phyloP scores from a whole-genome alignment of 257 asterid genomes.

The Ilex aquifolium region DNA sequence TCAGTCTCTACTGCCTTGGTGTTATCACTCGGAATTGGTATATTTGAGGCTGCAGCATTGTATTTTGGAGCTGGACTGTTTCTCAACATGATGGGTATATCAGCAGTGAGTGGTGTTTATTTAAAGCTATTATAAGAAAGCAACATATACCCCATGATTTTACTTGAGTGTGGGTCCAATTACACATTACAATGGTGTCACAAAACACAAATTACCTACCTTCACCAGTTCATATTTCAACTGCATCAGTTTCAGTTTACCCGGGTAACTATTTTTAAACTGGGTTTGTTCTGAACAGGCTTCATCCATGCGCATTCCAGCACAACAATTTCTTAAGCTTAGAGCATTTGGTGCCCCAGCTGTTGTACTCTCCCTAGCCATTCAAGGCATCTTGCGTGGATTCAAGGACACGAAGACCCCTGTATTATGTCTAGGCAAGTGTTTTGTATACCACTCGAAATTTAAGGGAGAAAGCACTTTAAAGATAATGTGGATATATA shows the following conservation, averaged over 20 bases:
- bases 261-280: neutral
- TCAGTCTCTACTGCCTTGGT: slow-evolving; percentile 40
- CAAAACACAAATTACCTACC: too few relatives aligned
- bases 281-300: slow-evolving; percentile 15
- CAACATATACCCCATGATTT: neutral
- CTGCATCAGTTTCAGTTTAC: neutral
- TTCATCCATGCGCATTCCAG: slow-evolving; percentile 33
- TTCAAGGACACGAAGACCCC: slow-evolving; percentile 38
- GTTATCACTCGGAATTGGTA: slow-evolving; percentile 34
- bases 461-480: neutral
- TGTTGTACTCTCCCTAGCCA: slow-evolving; percentile 36
- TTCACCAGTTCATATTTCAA: neutral
- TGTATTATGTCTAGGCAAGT: slow-evolving; percentile 39
- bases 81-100: slow-evolving; percentile 39
- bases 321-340: slow-evolving; percentile 36
- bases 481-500: too few relatives aligned
- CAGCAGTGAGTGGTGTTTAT: slow-evolving; percentile 16
- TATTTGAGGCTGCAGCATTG: slow-evolving; percentile 40
- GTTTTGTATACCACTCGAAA: neutral
- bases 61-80: slow-evolving; percentile 32
- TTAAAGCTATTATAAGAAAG: neutral
- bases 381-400: slow-evolving; percentile 44
- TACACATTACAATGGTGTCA: too few relatives aligned
- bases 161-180: too few relatives aligned
- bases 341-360: slow-evolving; percentile 51